Evolutionary conservation across 495 filamentous ascomycete genomes (phyloP), one percentile per base, ranked within the genome.

Genomic region (Sphaerosporella brunnea): DNA sequence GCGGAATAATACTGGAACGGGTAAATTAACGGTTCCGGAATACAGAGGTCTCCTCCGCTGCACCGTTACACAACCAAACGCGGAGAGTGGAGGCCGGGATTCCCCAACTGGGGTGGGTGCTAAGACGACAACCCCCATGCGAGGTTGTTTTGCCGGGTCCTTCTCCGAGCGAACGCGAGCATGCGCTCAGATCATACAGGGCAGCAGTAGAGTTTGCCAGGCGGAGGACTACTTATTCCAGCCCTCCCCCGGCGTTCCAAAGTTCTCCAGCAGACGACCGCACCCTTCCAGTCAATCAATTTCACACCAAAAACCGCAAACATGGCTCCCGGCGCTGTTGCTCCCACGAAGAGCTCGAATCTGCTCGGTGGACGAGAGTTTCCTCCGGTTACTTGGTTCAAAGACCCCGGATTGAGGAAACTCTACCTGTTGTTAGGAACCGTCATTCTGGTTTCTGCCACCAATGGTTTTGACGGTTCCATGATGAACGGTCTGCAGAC

Each of bases 401-500:
- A 49, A 28, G 53, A 56, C 32, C 56, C 53, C 11, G 53, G 53
- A 8, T 49, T 59, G 19, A 41, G 56, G 23, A 53, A 50, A 11
- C 54, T 59, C 2, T 59, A 59, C 28, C 39, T 49, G 10, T 32
- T 59, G 15, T 51, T 59, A 19, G 50, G 24, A 4, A 59, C 56
- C 2, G 56, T 59, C 11, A 59, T 59, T 25, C 23, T 59, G 51
- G 53, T 59, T 4, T 59, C 56, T 20, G 54, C 56, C n/a, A 59
- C 56, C n/a, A 59, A 59, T 47, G 56, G 56, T 36, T 59, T 59
- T 28, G 56, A 59, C 32, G 62, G 62, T 30, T 64, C 66, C 11
- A 63, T 73, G 56, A 71, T 72, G 64, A 74, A 72, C 50, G 71
- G 69, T 20, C 53, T 75, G 0, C 70, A 75, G 54, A 51, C 69